Evolutionary conservation across 2,329 filamentous ascomycete genomes (phyloP).

Genomic region (Mycosphaerella arachidis): DNA sequence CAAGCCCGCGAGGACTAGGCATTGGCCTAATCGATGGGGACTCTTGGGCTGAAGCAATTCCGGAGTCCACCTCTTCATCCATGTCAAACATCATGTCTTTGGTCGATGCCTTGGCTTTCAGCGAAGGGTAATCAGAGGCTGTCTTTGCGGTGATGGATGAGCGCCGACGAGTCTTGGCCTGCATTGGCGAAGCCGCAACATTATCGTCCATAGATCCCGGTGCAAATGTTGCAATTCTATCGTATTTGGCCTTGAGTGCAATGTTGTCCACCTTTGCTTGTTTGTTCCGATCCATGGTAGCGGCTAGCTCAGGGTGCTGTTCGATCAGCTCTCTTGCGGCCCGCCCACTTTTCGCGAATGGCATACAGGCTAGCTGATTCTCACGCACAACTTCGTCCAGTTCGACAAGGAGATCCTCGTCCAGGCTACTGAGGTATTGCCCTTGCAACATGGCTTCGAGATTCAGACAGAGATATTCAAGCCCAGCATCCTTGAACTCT

Average conservation of each 20-base stretch:
- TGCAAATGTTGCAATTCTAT: conserved; percentile 62
- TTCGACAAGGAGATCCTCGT: conserved; percentile 75
- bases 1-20: conserved; percentile 23
- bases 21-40: conserved; percentile 28
- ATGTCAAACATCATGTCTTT: conserved; percentile 88
- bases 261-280: conserved; percentile 72
- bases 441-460: conserved; percentile 91
- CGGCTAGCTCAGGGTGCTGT: conserved; percentile 57
- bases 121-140: conserved; percentile 50
- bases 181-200: conserved; percentile 43
- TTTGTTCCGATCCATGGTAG: conserved; percentile 63
- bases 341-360: conserved; percentile 71
- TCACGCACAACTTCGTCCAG: conserved; percentile 74
- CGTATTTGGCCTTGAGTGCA: conserved; percentile 58
- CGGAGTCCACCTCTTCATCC: conserved; percentile 63
- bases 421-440: conserved; percentile 74
- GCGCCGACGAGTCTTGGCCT: conserved; percentile 39
- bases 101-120: conserved; percentile 64
- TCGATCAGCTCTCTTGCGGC: conserved; percentile 64
- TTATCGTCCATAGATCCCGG: conserved; percentile 63
- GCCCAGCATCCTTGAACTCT: conserved; percentile 79
- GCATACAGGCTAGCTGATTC: conserved; percentile 74
- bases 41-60: conserved; percentile 16
- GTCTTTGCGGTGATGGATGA: conserved; percentile 38
- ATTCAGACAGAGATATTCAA: conserved; percentile 89